A percentile compares a stretch with the other conserved stretches of the same genome.
These are phyloP conservation scores for Raffaelea deltoideospora DNA, from an alignment of 2,329 filamentous ascomycete species.

Conservation along the genomic window DNA sequence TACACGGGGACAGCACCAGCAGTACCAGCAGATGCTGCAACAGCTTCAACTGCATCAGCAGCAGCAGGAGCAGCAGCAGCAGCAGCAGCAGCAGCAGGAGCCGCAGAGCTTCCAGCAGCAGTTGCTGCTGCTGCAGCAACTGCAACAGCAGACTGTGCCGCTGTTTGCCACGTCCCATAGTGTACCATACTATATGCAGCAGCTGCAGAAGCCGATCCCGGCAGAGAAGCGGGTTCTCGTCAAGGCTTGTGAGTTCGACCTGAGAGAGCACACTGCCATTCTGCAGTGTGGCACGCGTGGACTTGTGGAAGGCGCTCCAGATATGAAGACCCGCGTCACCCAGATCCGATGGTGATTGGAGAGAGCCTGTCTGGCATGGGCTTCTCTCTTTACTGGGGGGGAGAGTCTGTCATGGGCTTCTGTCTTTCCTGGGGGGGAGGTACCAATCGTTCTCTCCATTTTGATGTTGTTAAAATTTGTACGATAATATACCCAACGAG, in stretches of 20 bases:
- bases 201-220: slow-evolving; percentile 23
- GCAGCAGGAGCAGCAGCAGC: not conserved
- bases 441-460: no score
- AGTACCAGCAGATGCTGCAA: not conserved
- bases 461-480: no score
- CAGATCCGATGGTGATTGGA: slow-evolving; percentile 30
- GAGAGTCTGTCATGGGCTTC: no score
- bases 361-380: not conserved
- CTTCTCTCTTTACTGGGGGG: not conserved
- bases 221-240: slow-evolving; percentile 42
- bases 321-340: slow-evolving; percentile 30
- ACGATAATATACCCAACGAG: no score
- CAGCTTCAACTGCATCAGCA: not conserved
- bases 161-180: not conserved
- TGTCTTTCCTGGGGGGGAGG: no score
- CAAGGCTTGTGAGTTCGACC: slow-evolving; percentile 39
- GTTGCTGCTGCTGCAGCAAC: no score
- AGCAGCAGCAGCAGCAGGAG: not conserved
- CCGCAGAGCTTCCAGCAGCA: not conserved
- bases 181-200: slow-evolving; percentile 6
- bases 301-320: slow-evolving; percentile 27
- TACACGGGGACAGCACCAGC: not conserved
- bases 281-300: slow-evolving; percentile 39
- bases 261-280: slow-evolving; percentile 32
- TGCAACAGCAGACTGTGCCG: no score